Evolutionary conservation across 441 rosid species (phyloP), one percentile per base, ranked within the genome.

Genomic region (Erodium trifolium): DNA sequence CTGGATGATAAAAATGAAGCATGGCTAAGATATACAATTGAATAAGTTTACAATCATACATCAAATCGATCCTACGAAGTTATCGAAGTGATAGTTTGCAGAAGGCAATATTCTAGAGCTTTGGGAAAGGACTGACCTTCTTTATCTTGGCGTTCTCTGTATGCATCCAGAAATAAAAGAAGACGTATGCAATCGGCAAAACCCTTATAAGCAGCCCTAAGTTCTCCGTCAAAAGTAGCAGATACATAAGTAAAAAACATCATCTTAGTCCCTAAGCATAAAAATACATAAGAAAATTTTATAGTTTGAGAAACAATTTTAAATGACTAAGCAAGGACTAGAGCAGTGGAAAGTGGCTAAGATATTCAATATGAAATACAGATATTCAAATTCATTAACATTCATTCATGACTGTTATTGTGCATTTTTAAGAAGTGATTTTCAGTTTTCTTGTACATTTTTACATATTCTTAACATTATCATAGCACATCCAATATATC

Each of bases 161-260:
- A 84, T 29, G 93, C 93, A 80, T 92, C 97, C 70, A 92, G 83
- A 82, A 92, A 94, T 75, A 94, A 80, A 34, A 94, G 89, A 68
- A 94, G 92, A 71, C 98, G 90, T 76, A 94, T 81, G 71, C 87
- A 90, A 82, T 94, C 98, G 16, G 93, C 88, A 79, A 86, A 94
- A 69, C 99, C 99, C 80, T 92, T 94, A 87, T 94, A 94, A 60
- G 98, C 99, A 67, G 98, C 99, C 98, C 97, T 94, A 80, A 51
- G 75, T 80, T 83, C 71, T 70, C 87, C 82, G 83, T 7, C 29
- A 6, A 75, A 76, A 4, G 67, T 66, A 66, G 34, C 69, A 66
- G 71, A 71, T 66, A 55, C 69, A 18, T 71, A 60, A 64, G 45
- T 66, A 10, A n/a, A 65, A 43, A 75, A 16, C 62, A 59, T 27